These are phyloP conservation scores for Mortierella sp. DNA, from an alignment of 371 early-diverging fungal species.

Conservation along the genomic window DNA sequence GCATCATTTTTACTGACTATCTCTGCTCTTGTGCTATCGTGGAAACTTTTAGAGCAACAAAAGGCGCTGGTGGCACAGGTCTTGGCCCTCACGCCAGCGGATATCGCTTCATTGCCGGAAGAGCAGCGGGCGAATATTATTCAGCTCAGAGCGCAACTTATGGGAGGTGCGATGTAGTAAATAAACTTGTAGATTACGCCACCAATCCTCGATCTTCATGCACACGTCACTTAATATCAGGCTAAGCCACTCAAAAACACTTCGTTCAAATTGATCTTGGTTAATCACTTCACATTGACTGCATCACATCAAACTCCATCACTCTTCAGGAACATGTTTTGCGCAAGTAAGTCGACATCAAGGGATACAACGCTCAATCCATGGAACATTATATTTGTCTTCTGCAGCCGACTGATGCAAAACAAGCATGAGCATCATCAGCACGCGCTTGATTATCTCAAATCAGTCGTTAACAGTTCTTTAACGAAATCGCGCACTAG, in stretches of 20 bases:
- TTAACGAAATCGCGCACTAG: conserved; percentile 57
- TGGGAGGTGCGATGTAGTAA: conserved; percentile 29
- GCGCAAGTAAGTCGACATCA: conserved; percentile 60
- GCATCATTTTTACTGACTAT: no score
- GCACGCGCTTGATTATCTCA: not conserved
- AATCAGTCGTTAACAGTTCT: not conserved
- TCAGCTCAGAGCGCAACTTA: conserved; percentile 55
- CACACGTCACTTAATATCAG: no score
- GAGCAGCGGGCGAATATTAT: conserved; percentile 68
- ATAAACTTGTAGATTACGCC: no score
- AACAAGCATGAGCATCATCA: not conserved
- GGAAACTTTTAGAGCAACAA: conserved; percentile 60
- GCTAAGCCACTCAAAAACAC: no score
- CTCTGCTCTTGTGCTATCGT: no score
- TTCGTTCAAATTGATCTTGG: no score
- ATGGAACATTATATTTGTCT: not conserved
- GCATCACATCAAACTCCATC: conserved; percentile 5
- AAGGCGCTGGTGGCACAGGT: conserved; percentile 67
- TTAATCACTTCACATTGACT: not conserved
- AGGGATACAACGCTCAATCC: not conserved
- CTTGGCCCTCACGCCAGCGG: conserved; percentile 66
- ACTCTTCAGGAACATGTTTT: conserved; percentile 59
- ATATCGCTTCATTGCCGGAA: conserved; percentile 66
- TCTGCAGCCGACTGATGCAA: not conserved
- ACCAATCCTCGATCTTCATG: no score